Conservation (phyloP, 2,329 filamentous ascomycete genomes). For the Neospermospora avenae region DNA sequence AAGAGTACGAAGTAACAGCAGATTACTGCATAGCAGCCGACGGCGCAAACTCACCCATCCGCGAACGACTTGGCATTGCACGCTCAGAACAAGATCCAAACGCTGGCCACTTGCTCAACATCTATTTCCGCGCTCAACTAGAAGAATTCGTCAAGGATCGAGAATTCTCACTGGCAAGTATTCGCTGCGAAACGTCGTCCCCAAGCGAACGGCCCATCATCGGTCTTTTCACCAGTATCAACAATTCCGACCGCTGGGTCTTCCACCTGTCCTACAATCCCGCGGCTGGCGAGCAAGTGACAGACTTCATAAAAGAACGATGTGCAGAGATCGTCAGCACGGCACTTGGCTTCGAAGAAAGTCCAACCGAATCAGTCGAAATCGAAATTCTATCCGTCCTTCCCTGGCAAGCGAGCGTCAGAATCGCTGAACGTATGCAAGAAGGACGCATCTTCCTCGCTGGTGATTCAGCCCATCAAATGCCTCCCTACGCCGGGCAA, state of each 20-base stretch:
- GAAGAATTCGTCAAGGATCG: slow-evolving; percentile 30
- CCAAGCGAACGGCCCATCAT: neutral
- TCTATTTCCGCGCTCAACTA: slow-evolving; percentile 36
- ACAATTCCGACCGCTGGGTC: slow-evolving; percentile 31
- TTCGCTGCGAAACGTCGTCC: slow-evolving; percentile 22
- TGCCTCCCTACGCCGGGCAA: slow-evolving; percentile 45
- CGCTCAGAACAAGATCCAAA: slow-evolving; percentile 31
- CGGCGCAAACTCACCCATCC: slow-evolving; percentile 34
- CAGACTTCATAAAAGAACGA: slow-evolving; percentile 23
- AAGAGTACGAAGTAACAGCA: slow-evolving; percentile 26
- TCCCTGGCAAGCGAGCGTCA: slow-evolving; percentile 35
- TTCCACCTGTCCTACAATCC: slow-evolving; percentile 31
- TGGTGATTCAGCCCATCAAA: slow-evolving; percentile 49
- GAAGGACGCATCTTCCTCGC: slow-evolving; percentile 40
- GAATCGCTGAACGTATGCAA: slow-evolving; percentile 31
- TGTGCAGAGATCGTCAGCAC: slow-evolving; percentile 28
- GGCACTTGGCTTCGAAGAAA: slow-evolving; percentile 29
- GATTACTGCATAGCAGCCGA: slow-evolving; percentile 41
- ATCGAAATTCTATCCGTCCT: slow-evolving; percentile 37
- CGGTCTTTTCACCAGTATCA: slow-evolving; percentile 28
- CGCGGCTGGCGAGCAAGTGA: slow-evolving; percentile 21
- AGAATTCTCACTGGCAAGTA: slow-evolving; percentile 36
- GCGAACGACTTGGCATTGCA: slow-evolving; percentile 31
- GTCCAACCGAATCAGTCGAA: slow-evolving; percentile 23
- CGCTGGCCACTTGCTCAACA: slow-evolving; percentile 36